A percentile compares a stretch with the other conserved stretches of the same genome.
Conservation (phyloP, 306 rosid genomes). For the Acacia melanoxylon region DNA sequence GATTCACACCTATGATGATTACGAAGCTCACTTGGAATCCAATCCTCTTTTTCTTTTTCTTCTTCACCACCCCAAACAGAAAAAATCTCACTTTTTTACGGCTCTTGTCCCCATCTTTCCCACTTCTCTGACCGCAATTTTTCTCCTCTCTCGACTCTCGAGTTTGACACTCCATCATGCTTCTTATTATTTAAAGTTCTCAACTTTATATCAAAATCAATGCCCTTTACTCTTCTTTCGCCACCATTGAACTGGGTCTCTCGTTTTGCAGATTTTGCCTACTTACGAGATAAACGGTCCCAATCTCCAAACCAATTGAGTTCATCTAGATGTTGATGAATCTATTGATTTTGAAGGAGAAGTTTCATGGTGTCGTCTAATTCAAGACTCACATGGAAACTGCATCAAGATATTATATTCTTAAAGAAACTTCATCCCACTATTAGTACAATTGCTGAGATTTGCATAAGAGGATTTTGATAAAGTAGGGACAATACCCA, state of each 20-base stretch:
- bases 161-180: conserved; percentile 20
- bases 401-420: not conserved
- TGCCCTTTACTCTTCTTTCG: not conserved
- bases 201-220: conserved; percentile 32
- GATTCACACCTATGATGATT: not conserved
- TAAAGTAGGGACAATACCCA: not conserved
- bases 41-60: not conserved
- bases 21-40: not conserved
- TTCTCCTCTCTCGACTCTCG: conserved; percentile 29
- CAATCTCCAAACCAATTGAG: not conserved
- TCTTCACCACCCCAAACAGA: conserved; percentile 7
- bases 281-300: not conserved
- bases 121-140: conserved; percentile 36
- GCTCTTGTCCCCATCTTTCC: conserved; percentile 37
- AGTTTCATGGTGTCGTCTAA: not conserved
- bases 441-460: not conserved
- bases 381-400: not conserved
- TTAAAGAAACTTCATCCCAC: not conserved
- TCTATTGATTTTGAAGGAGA: not conserved
- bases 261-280: not conserved
- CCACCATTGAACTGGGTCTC: not conserved
- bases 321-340: no score
- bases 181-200: conserved; percentile 30
- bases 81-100: conserved; percentile 47
- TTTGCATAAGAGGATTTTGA: not conserved